Percentiles rank a stretch among this genome's conserved stretches.
Evolutionary conservation across 2,329 filamentous ascomycete genomes (phyloP).

Genomic region (Penicillium vulpinum): DNA sequence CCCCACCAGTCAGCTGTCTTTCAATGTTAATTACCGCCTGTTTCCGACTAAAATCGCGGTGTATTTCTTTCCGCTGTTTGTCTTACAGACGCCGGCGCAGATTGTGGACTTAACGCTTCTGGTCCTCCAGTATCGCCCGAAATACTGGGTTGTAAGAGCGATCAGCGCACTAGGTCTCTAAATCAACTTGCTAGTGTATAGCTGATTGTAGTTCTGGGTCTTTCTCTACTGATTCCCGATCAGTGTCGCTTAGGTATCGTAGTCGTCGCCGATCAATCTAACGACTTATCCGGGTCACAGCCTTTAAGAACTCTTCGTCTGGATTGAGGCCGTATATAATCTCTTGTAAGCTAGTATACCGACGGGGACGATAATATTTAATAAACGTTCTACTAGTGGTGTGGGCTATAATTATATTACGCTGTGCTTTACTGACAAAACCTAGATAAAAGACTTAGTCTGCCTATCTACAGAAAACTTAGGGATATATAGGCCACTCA

Average conservation of each 20-base stretch:
- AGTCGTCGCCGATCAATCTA: background rate
- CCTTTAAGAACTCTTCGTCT: background rate
- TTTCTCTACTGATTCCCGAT: background rate
- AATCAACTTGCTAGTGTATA: background rate
- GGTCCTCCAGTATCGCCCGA: background rate
- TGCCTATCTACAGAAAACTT: background rate
- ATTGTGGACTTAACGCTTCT: background rate
- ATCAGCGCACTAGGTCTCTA: background rate
- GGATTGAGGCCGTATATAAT: background rate
- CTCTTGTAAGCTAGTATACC: background rate
- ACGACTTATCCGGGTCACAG: background rate
- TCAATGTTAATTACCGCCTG: background rate
- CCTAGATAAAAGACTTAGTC: background rate
- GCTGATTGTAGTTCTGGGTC: background rate
- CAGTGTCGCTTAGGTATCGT: background rate
- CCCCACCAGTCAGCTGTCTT: background rate
- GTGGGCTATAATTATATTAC: background rate
- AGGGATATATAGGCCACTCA: background rate
- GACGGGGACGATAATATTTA: background rate
- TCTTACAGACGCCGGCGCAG: background rate
- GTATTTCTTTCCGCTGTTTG: background rate
- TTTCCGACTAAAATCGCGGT: background rate
- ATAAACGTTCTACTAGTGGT: background rate
- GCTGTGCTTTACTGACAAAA: background rate
- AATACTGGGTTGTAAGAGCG: background rate